Base-by-base conservation (phyloP, 371 early-diverging fungal species). In the Edhazardia aedis region DNA sequence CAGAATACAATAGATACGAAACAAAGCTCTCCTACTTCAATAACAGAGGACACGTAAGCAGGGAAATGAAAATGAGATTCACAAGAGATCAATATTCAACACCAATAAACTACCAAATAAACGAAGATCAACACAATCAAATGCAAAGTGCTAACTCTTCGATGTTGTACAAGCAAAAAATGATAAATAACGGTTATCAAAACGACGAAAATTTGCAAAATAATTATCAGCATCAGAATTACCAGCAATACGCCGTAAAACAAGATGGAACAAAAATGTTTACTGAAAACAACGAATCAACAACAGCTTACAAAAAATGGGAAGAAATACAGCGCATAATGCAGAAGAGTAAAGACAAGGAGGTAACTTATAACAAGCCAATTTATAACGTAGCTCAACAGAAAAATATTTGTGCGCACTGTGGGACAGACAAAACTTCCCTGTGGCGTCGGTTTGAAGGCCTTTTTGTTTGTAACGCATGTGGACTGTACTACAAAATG, bases 401-500 rank as follows among this genome's bases (percentile, higher is more conserved):
- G 33, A 33, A 33, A 33, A 33, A 33, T 33, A 14, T 33, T 9
- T 70, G 70, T 47, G 48, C 43, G 11, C 59, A 66, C 52, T 70
- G 70, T 37, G 58, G 58, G n/a, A 66, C 67, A 23, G 38, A 36
- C 2, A 55, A 25, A 18, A 70, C 70, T 6, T 58, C 70, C 25
- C 52, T 66, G 12, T 70, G 70, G 70, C 51, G 70, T 39, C 53
- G 58, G 53, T 21, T 36, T 0, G 58, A 59, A 40, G 51, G 47
- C 7, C 19, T 22, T 3, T 52, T 57, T 38, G 54, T 66, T 14
- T 70, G 70, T 51, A 70, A 70, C 46, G 70, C 70, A 11, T 70
- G 70, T 51, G 66, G 70, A 14, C 64, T 70, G 16, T 70, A 70
- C 45, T 62, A 48, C 23, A 65, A 59, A 40, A 61, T 61, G 45